These are phyloP conservation scores for Trichoderma arundinaceum DNA, from an alignment of 2,329 filamentous ascomycete species.

Conservation along the genomic window DNA sequence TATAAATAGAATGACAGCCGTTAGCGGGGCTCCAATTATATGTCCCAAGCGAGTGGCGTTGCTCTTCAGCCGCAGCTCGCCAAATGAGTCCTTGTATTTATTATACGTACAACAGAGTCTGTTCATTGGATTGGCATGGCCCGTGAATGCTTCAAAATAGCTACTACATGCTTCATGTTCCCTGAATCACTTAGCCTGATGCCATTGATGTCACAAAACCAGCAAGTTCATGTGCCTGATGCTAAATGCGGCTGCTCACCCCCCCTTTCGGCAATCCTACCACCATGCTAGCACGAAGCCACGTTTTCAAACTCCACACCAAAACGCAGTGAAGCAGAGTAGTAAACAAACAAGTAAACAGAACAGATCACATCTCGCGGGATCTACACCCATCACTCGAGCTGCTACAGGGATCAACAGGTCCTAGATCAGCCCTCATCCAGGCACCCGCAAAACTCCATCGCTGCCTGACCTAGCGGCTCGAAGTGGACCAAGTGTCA, in stretches of 20 bases:
- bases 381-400: background rate
- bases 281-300: conserved; percentile 14
- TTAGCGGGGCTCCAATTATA: no score
- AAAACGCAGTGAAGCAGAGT: background rate
- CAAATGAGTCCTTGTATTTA: background rate
- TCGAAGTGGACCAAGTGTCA: background rate
- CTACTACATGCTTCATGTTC: background rate
- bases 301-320: background rate
- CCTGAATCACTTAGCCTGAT: background rate
- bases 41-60: background rate
- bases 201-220: background rate
- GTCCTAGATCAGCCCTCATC: no score
- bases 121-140: background rate
- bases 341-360: background rate
- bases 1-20: no score
- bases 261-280: no score
- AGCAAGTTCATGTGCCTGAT: background rate
- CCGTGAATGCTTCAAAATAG: background rate
- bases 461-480: conserved; percentile 25
- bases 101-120: no score
- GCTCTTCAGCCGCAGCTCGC: background rate
- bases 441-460: conserved; percentile 22
- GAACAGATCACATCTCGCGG: conserved; percentile 8
- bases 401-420: conserved; percentile 11
- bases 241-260: background rate